Evolutionary conservation across 805 yeast species (phyloP).

Genomic region (Candida ovalis): DNA sequence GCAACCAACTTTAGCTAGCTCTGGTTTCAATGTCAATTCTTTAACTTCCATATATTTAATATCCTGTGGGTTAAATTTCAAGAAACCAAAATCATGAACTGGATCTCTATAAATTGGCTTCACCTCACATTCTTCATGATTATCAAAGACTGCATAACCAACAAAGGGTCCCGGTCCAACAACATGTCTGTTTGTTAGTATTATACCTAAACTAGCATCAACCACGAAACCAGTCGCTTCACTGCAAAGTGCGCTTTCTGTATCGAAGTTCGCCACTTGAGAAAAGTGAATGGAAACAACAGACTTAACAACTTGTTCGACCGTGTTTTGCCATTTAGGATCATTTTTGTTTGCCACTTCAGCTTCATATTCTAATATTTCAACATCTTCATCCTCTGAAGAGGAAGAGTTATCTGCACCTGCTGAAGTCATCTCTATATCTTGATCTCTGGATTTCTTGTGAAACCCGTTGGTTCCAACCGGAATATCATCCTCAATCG

Average conservation of each 20-base stretch:
- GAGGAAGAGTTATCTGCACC: background rate
- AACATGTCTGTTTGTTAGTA: slow-evolving; percentile 89
- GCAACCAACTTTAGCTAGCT: slow-evolving; percentile 83
- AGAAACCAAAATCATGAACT: slow-evolving; percentile 90
- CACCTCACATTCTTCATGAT: slow-evolving; percentile 89
- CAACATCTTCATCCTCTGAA: slow-evolving; percentile 8
- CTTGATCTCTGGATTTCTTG: slow-evolving; percentile 8
- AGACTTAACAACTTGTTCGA: slow-evolving; percentile 73
- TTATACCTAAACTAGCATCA: slow-evolving; percentile 75
- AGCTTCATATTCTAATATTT: slow-evolving; percentile 5
- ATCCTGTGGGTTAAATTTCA: slow-evolving; percentile 66
- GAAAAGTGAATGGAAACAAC: slow-evolving; percentile 90
- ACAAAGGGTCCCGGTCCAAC: slow-evolving; percentile 94
- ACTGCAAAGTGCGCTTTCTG: slow-evolving; percentile 73
- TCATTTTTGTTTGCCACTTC: slow-evolving; percentile 20
- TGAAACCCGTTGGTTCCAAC: background rate
- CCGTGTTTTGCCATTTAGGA: slow-evolving; percentile 73
- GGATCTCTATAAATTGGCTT: slow-evolving; percentile 89
- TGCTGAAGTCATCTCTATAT: background rate
- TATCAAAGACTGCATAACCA: slow-evolving; percentile 89
- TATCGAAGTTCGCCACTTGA: slow-evolving; percentile 82
- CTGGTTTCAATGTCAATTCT: slow-evolving; percentile 70
- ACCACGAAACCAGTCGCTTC: slow-evolving; percentile 98
- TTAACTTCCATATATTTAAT: slow-evolving; percentile 72
- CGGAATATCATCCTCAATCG: slow-evolving; percentile 1